Percentiles rank a stretch among this genome's conserved stretches.
phyloP scores from a whole-genome alignment of 1,139 yeast species.

The Eremothecium sinecaudum region DNA sequence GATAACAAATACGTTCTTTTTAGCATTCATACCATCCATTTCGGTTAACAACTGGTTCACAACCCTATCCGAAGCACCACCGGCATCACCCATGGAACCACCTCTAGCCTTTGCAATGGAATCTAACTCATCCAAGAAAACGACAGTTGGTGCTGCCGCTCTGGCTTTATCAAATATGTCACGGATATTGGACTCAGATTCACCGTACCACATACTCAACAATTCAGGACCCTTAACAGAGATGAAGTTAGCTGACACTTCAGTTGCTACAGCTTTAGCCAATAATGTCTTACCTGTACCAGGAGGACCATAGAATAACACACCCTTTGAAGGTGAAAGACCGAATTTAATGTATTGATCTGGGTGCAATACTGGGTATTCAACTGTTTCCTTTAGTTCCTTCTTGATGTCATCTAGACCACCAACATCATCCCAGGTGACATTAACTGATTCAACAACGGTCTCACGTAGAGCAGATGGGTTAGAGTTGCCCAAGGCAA shows the following conservation, averaged over 20 bases:
- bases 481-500: slow-evolving; percentile 94
- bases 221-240: slow-evolving; percentile 97
- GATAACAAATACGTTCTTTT: slow-evolving; percentile 95
- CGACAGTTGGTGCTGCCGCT: slow-evolving; percentile 98
- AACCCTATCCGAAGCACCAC: slow-evolving; percentile 97
- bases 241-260: slow-evolving; percentile 92
- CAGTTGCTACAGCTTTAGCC: slow-evolving; percentile 98
- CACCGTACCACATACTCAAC: slow-evolving; percentile 98
- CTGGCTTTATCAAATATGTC: slow-evolving; percentile 97
- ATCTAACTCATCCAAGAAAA: slow-evolving; percentile 93
- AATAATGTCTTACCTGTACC: slow-evolving; percentile 98
- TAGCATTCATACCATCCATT: slow-evolving; percentile 99
- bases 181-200: slow-evolving; percentile 92
- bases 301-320: slow-evolving; percentile 96
- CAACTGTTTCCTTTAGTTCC: slow-evolving; percentile 97
- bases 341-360: slow-evolving; percentile 98
- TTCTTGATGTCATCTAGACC: slow-evolving; percentile 92
- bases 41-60: slow-evolving; percentile 96
- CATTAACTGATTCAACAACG: slow-evolving; percentile 95
- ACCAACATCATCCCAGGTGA: slow-evolving; percentile 80
- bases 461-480: slow-evolving; percentile 99
- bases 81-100: slow-evolving; percentile 86
- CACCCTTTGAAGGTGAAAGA: slow-evolving; percentile 95
- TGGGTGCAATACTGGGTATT: slow-evolving; percentile 97
- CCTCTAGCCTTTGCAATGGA: slow-evolving; percentile 98